Evolutionary conservation across 352 stramenopile species (phyloP), one percentile per base, ranked within the genome.

Genomic region (Phytophthora tentaculata): DNA sequence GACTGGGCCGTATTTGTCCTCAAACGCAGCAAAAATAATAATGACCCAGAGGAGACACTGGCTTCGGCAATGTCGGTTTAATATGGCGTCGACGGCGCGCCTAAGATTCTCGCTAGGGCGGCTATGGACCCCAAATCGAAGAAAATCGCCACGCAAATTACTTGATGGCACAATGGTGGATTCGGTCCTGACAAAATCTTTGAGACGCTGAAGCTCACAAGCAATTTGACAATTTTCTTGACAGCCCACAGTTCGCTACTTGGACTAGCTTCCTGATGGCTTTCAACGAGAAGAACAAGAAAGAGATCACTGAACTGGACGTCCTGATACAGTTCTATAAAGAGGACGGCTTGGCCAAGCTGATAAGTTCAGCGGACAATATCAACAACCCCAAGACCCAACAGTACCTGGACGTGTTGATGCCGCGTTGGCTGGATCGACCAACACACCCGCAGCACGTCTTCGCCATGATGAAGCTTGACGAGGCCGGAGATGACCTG

Each of bases 241-340:
- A 41, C 14, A 60, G 22, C 5, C 16, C 53, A 0, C 14, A 10
- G 5, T 51, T 60, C 23, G 39, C 35, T 3, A 41, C 53, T n/a
- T 60, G 53, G 53, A 41, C 37, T 23, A 60, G 23, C 9, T 60
- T 35, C 53, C 22, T 60, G 4, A 60, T n/a, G 9, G 17, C 16
- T 1, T 60, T n/a, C 39, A 60, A 60, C 39, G 9, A 51, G 23
- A 41, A 51, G 39, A 26, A 59, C 9, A 37, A 59, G 35, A 13
- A 17, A 5, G 7, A 48, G 2, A 48, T 52, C 20, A 19, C 16
- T 5, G 32, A 49, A 32, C 4, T 49, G 16, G 35, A 51, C 1
- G 39, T 50, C 1, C 23, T 57, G 24, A 28, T 16, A 17, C 16
- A n/a, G 14, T 23, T 0, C 13, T 51, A 26, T 39, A n/a, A 19